Evolutionary conservation across 176 grass and related monocot species (phyloP).

Genomic region (Pharus latifolius): DNA sequence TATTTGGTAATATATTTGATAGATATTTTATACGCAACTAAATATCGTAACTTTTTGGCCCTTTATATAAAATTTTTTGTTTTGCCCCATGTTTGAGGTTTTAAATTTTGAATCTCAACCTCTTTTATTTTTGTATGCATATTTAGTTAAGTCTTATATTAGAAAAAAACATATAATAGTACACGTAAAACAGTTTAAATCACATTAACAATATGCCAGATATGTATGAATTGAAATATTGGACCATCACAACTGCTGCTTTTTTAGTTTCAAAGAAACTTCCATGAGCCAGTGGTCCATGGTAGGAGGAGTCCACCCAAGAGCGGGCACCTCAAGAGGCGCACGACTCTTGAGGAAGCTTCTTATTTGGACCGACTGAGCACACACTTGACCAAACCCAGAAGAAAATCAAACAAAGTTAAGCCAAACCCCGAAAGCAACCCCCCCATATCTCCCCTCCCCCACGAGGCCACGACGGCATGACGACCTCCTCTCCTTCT

Average conservation of each 20-base stretch:
- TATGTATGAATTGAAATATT: too few relatives aligned
- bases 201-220: too few relatives aligned
- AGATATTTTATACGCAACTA: too few relatives aligned
- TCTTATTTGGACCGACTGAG: constrained; percentile 28
- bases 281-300: neutral
- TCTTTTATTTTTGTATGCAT: too few relatives aligned
- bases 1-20: too few relatives aligned
- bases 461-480: constrained; percentile 12
- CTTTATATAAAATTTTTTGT: too few relatives aligned
- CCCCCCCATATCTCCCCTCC: neutral
- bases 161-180: too few relatives aligned
- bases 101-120: too few relatives aligned
- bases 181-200: too few relatives aligned
- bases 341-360: constrained; percentile 23
- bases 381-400: neutral
- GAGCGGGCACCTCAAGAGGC: neutral
- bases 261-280: neutral
- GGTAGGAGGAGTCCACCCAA: neutral
- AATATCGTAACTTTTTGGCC: too few relatives aligned
- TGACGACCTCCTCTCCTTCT: neutral
- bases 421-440: neutral
- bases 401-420: neutral
- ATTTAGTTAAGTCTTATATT: too few relatives aligned
- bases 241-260: neutral
- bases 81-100: too few relatives aligned